A percentile compares a stretch with the other conserved stretches of the same genome.
Conservation (phyloP, 1,284 basidiomycete genomes). For the Irpex lacteus region DNA sequence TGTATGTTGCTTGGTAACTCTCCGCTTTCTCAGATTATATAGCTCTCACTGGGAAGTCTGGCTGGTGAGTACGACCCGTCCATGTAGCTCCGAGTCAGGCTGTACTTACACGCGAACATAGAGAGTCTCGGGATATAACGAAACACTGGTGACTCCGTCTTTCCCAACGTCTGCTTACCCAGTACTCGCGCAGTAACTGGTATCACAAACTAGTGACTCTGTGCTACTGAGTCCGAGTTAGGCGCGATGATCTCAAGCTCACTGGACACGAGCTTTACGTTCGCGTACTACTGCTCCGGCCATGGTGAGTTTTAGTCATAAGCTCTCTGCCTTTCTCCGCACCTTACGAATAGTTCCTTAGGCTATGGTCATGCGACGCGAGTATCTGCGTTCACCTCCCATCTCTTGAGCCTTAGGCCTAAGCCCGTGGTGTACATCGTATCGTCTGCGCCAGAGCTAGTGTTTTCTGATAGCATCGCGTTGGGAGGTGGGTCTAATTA, state of each 20-base stretch:
- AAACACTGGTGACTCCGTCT: too few relatives aligned
- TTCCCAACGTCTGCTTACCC: too few relatives aligned
- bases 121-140: too few relatives aligned
- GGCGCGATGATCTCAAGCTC: too few relatives aligned
- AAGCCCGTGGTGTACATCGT: conserved; percentile 54
- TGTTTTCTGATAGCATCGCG: conserved; percentile 60
- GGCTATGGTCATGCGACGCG: conserved; percentile 75
- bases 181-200: too few relatives aligned
- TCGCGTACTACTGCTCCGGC: conserved; percentile 73
- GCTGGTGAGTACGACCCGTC: too few relatives aligned
- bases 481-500: conserved; percentile 34
- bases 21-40: too few relatives aligned
- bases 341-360: conserved; percentile 22
- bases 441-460: conserved; percentile 65
- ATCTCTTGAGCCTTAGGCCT: conserved; percentile 44
- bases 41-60: too few relatives aligned
- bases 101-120: neutral
- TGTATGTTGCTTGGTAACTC: too few relatives aligned
- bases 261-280: conserved; percentile 10
- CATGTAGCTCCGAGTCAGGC: neutral
- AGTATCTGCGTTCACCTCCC: conserved; percentile 63
- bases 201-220: too few relatives aligned
- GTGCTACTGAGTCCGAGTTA: too few relatives aligned
- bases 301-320: conserved; percentile 44
- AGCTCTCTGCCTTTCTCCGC: neutral